Base-by-base conservation (phyloP, 1,139 yeast genomes). In the Hyphopichia pseudoburtonii region DNA sequence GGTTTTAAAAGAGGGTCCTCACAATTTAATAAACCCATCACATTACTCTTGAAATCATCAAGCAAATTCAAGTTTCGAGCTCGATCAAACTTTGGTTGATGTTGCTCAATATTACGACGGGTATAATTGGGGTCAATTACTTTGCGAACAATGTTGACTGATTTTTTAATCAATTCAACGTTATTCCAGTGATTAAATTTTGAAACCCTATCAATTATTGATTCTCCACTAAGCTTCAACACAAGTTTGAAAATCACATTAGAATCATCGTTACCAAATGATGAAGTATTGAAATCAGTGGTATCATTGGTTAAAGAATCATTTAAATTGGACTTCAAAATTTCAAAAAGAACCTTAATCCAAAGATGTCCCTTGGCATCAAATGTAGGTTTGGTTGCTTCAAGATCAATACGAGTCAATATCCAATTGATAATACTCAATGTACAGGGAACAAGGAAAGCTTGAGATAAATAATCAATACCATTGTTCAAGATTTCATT, bases 381-480 rank as follows among this genome's bases (percentile, higher is more conserved):
- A 31, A 6, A 31, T 9, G 28, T 16, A 7, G 21, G 11, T 17
- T 22, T 16, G 16, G 16, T 18, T 6, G 29, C 15, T n/a, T 38
- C 37, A 22, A 40, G 45, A 40, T 37, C 46, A 18, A 40, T 45
- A 39, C 39, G 52, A 37, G 41, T 44, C 34, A 54, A 31, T 30
- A 62, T 34, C 70, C 74, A 70, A 33, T 54, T 60, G 16, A 69
- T 55, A 15, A 70, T 62, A 32, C 65, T 62, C 23, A 64, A 42
- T 4, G 64, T 60, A 37, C 73, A 66, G 1, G 76, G 73, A 8
- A 68, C 57, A 35, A 72, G 57, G 38, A 71, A 71, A 14, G 52
- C 48, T 43, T 70, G 77, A 4, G 73, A 60, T 36, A 72, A 64
- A 43, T 70, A 72, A 38, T 71, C 78, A 34, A 71, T 51, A 1